Conservation (phyloP, 768 basidiomycete genomes). For the Suillus tomentosus region DNA sequence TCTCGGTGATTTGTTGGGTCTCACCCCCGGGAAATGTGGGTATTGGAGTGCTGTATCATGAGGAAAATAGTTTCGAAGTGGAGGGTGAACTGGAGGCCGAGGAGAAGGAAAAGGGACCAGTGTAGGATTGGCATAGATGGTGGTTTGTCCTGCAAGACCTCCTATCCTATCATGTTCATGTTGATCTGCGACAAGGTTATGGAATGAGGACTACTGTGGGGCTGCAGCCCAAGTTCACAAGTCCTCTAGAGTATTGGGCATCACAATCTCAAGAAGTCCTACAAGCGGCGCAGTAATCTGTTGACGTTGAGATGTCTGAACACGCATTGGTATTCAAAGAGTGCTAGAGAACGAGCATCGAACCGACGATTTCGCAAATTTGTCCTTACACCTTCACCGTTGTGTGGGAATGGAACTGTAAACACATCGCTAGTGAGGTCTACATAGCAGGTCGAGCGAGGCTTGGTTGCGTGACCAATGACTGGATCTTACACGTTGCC, state of each 20-base stretch:
- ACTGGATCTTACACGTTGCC: too few species aligned
- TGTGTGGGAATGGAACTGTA: background rate
- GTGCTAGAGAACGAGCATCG: background rate
- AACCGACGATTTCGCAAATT: background rate
- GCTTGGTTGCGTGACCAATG: too few species aligned
- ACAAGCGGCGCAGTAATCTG: background rate
- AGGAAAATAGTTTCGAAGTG: background rate
- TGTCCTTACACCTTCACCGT: background rate
- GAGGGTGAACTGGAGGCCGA: background rate
- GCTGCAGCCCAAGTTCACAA: background rate
- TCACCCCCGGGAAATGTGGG: background rate
- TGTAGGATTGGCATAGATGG: background rate
- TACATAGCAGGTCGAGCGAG: background rate
- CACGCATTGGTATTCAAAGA: too few species aligned
- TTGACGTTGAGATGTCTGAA: too few species aligned
- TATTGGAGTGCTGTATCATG: slow-evolving; percentile 1
- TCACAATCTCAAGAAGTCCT: background rate
- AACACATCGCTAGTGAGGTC: background rate
- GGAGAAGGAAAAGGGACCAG: background rate
- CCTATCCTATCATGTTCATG: background rate
- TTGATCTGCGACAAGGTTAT: background rate
- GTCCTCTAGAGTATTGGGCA: background rate
- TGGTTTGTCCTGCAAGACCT: background rate
- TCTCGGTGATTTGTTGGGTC: slow-evolving; percentile 2
- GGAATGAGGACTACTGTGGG: background rate